These are phyloP conservation scores for Rhynchospora breviuscula DNA, from an alignment of 176 grass and related monocot genomes.

Conservation along the genomic window DNA sequence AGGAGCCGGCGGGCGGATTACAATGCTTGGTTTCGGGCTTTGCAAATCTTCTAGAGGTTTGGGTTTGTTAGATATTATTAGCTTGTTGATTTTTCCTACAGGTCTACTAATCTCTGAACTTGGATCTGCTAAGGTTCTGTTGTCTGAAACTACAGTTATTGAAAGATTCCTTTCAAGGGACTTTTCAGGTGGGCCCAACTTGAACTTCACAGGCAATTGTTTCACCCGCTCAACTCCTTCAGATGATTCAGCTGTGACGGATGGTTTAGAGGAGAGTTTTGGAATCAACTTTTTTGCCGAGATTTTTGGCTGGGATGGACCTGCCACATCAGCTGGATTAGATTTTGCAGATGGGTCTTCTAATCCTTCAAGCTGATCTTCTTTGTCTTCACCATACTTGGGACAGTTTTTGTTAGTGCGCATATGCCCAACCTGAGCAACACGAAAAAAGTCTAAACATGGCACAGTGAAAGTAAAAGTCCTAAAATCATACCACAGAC, in stretches of 20 bases:
- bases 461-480: constrained; percentile 18
- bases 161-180: constrained; percentile 63
- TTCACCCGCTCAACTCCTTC: constrained; percentile 61
- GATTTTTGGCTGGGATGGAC: constrained; percentile 53
- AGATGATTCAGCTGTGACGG: constrained; percentile 42
- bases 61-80: constrained; percentile 80
- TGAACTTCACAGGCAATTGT: constrained; percentile 87
- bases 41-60: constrained; percentile 54
- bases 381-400: constrained; percentile 78
- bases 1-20: constrained; percentile 53
- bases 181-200: constrained; percentile 65
- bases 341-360: constrained; percentile 51
- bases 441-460: no score
- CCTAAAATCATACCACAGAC: background rate
- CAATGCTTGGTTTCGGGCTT: constrained; percentile 65
- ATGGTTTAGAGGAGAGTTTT: constrained; percentile 50
- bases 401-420: constrained; percentile 94
- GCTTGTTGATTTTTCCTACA: constrained; percentile 64
- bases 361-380: constrained; percentile 33
- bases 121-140: constrained; percentile 32
- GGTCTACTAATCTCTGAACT: constrained; percentile 41
- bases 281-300: constrained; percentile 54
- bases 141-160: constrained; percentile 56
- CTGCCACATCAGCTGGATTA: constrained; percentile 47
- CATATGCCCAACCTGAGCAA: constrained; percentile 85